Evolutionary conservation across 208 protist genomes (phyloP).

Genomic region (Wallacemonas sp.): DNA sequence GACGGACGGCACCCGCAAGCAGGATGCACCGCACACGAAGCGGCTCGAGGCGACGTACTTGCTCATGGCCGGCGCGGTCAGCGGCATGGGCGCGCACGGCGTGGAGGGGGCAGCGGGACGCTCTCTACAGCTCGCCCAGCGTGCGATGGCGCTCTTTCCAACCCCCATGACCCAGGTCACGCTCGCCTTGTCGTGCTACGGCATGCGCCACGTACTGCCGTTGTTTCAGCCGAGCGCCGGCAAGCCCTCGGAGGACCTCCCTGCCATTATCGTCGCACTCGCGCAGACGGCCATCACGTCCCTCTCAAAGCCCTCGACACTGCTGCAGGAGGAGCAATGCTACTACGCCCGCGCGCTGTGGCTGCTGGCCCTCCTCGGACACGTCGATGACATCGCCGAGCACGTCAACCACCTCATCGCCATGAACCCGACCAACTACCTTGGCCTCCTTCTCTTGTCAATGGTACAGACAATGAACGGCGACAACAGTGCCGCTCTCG

Average conservation of each 20-base stretch:
- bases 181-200: slow-evolving; percentile 44
- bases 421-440: slow-evolving; percentile 37
- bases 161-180: slow-evolving; percentile 41
- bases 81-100: slow-evolving; percentile 32
- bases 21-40: slow-evolving; percentile 16
- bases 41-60: slow-evolving; percentile 59
- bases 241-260: slow-evolving; percentile 1
- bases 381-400: slow-evolving; percentile 22
- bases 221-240: slow-evolving; percentile 6
- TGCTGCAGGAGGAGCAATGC: slow-evolving; percentile 28
- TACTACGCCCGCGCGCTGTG: slow-evolving; percentile 53
- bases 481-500: slow-evolving; percentile 43
- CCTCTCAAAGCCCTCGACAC: not conserved
- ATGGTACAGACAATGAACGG: slow-evolving; percentile 56
- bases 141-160: slow-evolving; percentile 36
- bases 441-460: slow-evolving; percentile 57
- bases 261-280: slow-evolving; percentile 8
- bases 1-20: not conserved
- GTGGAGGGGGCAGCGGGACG: slow-evolving; percentile 23
- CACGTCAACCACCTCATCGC: slow-evolving; percentile 35
- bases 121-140: slow-evolving; percentile 46
- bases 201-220: slow-evolving; percentile 7
- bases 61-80: slow-evolving; percentile 46
- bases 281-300: not conserved
- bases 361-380: slow-evolving; percentile 58